Conservation (phyloP, 2,329 filamentous ascomycete species). For the Xylariaceae sp. region DNA sequence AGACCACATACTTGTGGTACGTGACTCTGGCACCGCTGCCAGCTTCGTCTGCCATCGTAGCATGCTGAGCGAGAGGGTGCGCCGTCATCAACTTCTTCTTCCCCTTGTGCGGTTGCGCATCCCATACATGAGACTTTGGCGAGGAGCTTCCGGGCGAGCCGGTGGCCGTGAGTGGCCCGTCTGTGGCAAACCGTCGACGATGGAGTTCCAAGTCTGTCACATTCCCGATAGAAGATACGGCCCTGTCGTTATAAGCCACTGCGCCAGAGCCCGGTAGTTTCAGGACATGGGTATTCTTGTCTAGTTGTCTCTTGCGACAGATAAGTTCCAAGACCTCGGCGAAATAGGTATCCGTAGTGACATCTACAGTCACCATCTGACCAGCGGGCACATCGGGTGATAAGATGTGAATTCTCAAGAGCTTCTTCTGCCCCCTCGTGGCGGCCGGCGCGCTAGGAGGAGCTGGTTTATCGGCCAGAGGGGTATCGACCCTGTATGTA, state of each 20-base stretch:
- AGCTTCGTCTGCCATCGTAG: conserved; percentile 54
- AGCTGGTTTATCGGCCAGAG: conserved; percentile 53
- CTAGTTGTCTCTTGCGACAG: conserved; percentile 70
- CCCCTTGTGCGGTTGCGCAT: conserved; percentile 42
- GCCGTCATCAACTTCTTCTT: conserved; percentile 52
- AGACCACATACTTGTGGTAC: conserved; percentile 74
- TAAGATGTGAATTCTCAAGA: conserved; percentile 66
- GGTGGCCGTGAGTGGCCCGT: conserved; percentile 63
- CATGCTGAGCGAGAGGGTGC: conserved; percentile 63
- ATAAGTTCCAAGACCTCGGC: conserved; percentile 75
- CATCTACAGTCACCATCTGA: conserved; percentile 67
- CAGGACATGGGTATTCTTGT: conserved; percentile 73
- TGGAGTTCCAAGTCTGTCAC: conserved; percentile 70
- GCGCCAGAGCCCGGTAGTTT: conserved; percentile 71
- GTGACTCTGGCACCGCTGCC: conserved; percentile 43
- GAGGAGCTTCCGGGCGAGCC: conserved; percentile 65
- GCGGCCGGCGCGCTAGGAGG: conserved; percentile 39
- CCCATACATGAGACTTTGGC: conserved; percentile 57
- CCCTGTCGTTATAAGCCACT: conserved; percentile 70
- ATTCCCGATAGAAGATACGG: conserved; percentile 71
- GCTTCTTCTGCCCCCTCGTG: conserved; percentile 60
- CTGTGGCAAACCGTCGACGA: conserved; percentile 68
- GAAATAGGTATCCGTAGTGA: conserved; percentile 77
- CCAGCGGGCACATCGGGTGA: conserved; percentile 64
- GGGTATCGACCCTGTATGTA: conserved; percentile 48